Base-by-base conservation (phyloP, 2,329 filamentous ascomycete species). In the Paracoccidioides brasiliensis region DNA sequence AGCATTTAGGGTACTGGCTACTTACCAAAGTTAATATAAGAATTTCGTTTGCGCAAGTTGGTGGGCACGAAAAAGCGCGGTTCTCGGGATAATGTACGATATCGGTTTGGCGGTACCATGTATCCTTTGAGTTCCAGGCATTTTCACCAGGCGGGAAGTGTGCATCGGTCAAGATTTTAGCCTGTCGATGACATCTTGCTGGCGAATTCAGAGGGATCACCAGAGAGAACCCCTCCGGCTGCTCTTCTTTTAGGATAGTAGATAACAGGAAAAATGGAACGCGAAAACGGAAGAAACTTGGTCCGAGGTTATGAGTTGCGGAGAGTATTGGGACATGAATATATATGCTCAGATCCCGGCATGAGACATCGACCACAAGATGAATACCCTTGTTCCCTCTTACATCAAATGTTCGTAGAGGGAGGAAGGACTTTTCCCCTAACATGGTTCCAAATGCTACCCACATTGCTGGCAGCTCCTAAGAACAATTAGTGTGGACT, bases 21-120 rank as follows among this genome's bases (percentile, higher is more conserved):
- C 70, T 67, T 67, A 72, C 78, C 82, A 58, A 84, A 78, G 63
- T 86, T 80, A 58, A 86, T 80, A 9, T 80, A 69, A 7, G 79
- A 73, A 3, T 70, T 69, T 2, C 62, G 63, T 55, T 78, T 81
- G 41, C 72, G 73, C 5, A 83, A 66, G 41, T 73, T 70, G 9
- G 78, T 65, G 0, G 75, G 69, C 14, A 69, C 65, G 12, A 57
- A 60, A 7, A 60, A 7, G 62, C 63, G 5, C 75, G 65, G 12
- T 59, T 60, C 7, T 65, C 60, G 7, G 72, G 70, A 40, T 73
- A 64, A 55, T 75, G 72, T n/a, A 79, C 74, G 30, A 87, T 78
- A 58, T 82, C 77, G 0, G 83, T 85, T 61, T 85, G 81, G 22
- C 84, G 77, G 56, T 75, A 80, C 82, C 82, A 86, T 0, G 74